Evolutionary conservation across 148 eudicot species (phyloP).

Genomic region (Diospyros kaki): DNA sequence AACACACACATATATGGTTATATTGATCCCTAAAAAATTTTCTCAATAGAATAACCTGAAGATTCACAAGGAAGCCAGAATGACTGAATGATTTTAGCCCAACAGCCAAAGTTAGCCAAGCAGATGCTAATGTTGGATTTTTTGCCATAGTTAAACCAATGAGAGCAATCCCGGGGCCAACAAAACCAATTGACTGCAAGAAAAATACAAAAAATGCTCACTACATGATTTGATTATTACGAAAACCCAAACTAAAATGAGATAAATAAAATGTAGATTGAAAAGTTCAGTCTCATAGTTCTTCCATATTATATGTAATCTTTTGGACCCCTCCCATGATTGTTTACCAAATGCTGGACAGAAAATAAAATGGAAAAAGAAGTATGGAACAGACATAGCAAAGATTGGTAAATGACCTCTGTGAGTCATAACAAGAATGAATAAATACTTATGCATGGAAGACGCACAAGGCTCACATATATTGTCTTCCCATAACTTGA

Average conservation of each 20-base stretch:
- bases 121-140: conserved; percentile 70
- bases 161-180: conserved; percentile 79
- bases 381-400: no score
- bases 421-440: no score
- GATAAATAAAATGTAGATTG: background rate
- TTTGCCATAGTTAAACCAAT: conserved; percentile 63
- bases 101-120: conserved; percentile 87
- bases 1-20: background rate
- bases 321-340: background rate
- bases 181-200: conserved; percentile 79
- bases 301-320: background rate
- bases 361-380: background rate
- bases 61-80: conserved; percentile 87
- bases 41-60: conserved; percentile 55
- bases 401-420: no score
- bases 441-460: no score
- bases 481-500: no score
- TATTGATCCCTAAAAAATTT: background rate
- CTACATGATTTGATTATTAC: background rate
- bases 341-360: background rate
- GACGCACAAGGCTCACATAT: no score
- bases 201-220: conserved; percentile 6
- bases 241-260: background rate
- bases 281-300: background rate
- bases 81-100: conserved; percentile 91